Evolutionary conservation across 2,329 filamentous ascomycete species (phyloP).

Genomic region (Xylariaceae sp.): DNA sequence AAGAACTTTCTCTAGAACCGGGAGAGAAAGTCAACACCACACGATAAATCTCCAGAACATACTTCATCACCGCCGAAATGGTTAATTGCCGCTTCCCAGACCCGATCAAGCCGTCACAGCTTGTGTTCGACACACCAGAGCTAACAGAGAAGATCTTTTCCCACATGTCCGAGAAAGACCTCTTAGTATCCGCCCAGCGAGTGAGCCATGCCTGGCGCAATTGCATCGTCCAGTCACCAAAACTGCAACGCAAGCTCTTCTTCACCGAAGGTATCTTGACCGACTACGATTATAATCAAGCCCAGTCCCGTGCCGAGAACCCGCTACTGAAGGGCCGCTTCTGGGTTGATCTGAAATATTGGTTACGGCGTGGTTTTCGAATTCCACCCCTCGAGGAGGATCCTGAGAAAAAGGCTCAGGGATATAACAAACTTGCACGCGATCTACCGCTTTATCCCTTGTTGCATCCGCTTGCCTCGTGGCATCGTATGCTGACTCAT

Average conservation of each 20-base stretch:
- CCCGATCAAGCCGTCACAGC: too few species aligned
- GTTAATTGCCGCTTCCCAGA: too few species aligned
- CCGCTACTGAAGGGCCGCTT: constrained; percentile 5
- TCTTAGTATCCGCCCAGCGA: constrained; percentile 10
- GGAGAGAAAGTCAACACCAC: too few species aligned
- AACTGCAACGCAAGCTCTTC: constrained; percentile 12
- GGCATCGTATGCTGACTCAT: constrained; percentile 10
- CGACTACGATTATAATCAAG: not conserved
- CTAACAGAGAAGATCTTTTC: constrained; percentile 12
- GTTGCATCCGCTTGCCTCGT: constrained; percentile 3
- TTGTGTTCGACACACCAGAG: constrained; percentile 6
- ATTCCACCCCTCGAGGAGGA: not conserved
- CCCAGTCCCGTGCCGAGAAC: not conserved
- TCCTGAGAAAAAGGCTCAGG: not conserved
- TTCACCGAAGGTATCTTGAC: too few species aligned
- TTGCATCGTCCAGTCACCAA: constrained; percentile 3
- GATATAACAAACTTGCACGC: too few species aligned
- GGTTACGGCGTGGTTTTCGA: not conserved
- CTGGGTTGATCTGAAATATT: constrained; percentile 3
- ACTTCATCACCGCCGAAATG: too few species aligned
- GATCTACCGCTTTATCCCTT: too few species aligned
- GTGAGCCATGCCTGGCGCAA: constrained; percentile 5
- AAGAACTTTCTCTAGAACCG: too few species aligned
- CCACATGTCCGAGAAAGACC: constrained; percentile 5
- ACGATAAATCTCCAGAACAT: too few species aligned